These are phyloP conservation scores for Scheffersomyces stambukii DNA, from an alignment of 1,139 yeast species.

Conservation along the genomic window DNA sequence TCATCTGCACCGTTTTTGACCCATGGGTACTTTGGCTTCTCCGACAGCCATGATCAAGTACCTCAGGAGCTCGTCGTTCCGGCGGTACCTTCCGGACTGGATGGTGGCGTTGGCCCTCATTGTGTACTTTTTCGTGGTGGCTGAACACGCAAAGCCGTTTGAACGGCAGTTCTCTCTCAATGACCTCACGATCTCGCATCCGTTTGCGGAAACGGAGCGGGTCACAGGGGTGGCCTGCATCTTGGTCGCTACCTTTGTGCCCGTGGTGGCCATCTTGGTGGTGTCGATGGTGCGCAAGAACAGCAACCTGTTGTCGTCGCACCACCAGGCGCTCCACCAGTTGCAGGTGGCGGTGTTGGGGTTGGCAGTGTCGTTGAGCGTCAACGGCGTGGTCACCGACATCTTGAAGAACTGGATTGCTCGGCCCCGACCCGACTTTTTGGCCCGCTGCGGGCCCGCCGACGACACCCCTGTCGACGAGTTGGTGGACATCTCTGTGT, in stretches of 20 bases:
- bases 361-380: constrained; percentile 18
- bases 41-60: constrained; percentile 6
- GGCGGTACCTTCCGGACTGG: constrained; percentile 28
- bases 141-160: constrained; percentile 34
- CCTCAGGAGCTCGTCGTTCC: constrained; percentile 9
- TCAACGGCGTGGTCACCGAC: constrained; percentile 50
- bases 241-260: constrained; percentile 15
- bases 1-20: too few species aligned
- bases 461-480: constrained; percentile 28
- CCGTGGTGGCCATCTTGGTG: constrained; percentile 11
- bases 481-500: constrained; percentile 33
- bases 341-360: constrained; percentile 24
- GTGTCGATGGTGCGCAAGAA: constrained; percentile 7
- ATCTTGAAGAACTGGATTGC: constrained; percentile 71
- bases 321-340: constrained; percentile 13
- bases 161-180: constrained; percentile 26
- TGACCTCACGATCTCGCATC: constrained; percentile 38
- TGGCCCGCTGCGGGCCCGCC: constrained; percentile 61
- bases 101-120: constrained; percentile 18
- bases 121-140: constrained; percentile 27
- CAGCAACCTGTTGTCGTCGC: constrained; percentile 4
- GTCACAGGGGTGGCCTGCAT: constrained; percentile 23
- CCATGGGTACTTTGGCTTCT: constrained; percentile 5
- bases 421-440: constrained; percentile 77
- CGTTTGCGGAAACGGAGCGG: constrained; percentile 37